A percentile compares a stretch with the other conserved stretches of the same genome.
Evolutionary conservation across 352 stramenopile genomes (phyloP).

Genomic region (Pythium grandisporangium): DNA sequence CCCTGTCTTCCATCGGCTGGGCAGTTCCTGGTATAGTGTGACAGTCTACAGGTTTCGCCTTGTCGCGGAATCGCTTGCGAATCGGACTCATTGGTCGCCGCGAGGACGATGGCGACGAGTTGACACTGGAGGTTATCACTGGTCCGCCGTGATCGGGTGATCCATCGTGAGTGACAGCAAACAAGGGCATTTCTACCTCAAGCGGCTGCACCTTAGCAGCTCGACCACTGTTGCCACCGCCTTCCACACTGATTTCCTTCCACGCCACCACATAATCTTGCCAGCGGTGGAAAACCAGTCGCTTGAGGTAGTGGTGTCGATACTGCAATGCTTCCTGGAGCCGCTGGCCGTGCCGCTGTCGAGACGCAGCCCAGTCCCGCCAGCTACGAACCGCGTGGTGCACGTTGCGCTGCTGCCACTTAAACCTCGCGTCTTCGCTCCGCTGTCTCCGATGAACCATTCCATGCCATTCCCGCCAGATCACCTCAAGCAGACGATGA

Average conservation of each 20-base stretch:
- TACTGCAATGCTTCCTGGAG: slow-evolving; percentile 16
- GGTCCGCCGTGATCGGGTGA: too few relatives aligned
- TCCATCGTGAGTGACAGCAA: too few relatives aligned
- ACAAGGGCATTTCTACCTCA: too few relatives aligned
- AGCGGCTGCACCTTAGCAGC: too few relatives aligned
- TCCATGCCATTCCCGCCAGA: slow-evolving; percentile 2
- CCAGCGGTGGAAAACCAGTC: slow-evolving; percentile 55
- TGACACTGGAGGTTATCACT: too few relatives aligned
- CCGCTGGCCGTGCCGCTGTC: slow-evolving; percentile 6
- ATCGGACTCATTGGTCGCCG: too few relatives aligned
- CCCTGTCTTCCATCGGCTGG: too few relatives aligned
- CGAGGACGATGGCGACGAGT: too few relatives aligned
- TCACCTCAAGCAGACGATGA: slow-evolving; percentile 1
- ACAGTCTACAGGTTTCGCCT: too few relatives aligned
- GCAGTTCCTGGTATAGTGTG: too few relatives aligned
- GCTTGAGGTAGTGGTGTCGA: slow-evolving; percentile 18
- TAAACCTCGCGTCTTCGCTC: background rate
- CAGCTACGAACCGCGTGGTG: slow-evolving; percentile 1
- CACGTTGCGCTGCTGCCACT: background rate
- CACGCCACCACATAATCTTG: slow-evolving; percentile 69
- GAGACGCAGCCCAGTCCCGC: background rate
- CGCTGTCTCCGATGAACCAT: background rate
- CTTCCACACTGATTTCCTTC: slow-evolving; percentile 43
- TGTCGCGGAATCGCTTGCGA: too few relatives aligned
- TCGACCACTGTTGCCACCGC: too few relatives aligned